A percentile compares a stretch with the other conserved stretches of the same genome.
phyloP scores from a whole-genome alignment of 2,329 filamentous ascomycete genomes.

The Neurospora sp. region DNA sequence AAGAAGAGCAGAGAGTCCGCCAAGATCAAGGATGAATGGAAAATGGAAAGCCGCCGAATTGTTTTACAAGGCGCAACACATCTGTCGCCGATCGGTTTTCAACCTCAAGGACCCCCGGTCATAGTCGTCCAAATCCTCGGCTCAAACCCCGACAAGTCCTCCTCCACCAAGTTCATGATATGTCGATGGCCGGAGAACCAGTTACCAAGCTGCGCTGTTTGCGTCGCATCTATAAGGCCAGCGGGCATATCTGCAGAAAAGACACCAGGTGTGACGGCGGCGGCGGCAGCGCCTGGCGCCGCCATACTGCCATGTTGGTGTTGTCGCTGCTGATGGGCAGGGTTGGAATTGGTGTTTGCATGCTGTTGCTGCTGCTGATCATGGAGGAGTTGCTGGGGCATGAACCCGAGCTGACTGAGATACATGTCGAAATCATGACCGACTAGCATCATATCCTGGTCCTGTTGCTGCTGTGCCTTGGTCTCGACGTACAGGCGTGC shows the following conservation, averaged over 20 bases:
- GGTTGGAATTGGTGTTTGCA: background rate
- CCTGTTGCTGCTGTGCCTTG: conserved; percentile 36
- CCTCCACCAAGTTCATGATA: conserved; percentile 55
- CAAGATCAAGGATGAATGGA: background rate
- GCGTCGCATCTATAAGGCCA: conserved; percentile 9
- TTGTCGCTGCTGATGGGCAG: background rate
- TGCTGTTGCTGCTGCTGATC: conserved; percentile 17
- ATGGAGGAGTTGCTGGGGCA: conserved; percentile 32
- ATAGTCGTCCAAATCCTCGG: conserved; percentile 11
- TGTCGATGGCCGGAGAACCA: conserved; percentile 59
- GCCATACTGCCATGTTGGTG: conserved; percentile 3
- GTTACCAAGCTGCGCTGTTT: conserved; percentile 44
- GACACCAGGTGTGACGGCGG: background rate
- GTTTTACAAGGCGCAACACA: background rate
- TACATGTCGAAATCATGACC: conserved; percentile 56
- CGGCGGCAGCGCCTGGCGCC: background rate
- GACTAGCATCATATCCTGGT: conserved; percentile 37
- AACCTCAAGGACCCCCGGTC: background rate
- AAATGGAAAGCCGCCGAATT: background rate
- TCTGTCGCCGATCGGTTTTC: background rate
- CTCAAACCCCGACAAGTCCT: conserved; percentile 41
- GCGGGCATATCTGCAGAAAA: conserved; percentile 1
- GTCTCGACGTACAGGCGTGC: conserved; percentile 53
- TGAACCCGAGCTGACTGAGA: conserved; percentile 52
- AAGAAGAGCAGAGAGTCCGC: background rate